Evolutionary conservation across 2,329 filamentous ascomycete genomes (phyloP).

Genomic region (Cercospora sp.): DNA sequence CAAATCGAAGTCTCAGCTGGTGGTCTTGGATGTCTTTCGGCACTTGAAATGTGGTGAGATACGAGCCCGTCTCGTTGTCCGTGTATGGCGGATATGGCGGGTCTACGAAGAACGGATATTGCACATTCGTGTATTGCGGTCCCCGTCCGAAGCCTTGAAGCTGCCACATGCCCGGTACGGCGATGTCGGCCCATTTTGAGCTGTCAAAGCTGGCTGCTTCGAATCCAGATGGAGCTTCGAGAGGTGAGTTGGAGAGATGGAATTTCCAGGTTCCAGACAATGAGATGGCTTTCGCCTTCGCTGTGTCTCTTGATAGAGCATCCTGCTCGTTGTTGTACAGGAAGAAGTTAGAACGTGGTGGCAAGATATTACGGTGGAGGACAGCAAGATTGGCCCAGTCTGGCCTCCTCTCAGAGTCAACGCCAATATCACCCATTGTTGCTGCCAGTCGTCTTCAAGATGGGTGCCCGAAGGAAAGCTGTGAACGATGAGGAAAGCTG

Average conservation of each 20-base stretch:
- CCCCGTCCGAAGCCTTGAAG: conserved; percentile 63
- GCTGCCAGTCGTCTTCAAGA: neutral
- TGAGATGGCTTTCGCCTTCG: conserved; percentile 36
- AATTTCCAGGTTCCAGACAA: conserved; percentile 45
- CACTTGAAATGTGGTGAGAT: conserved; percentile 57
- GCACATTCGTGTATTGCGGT: conserved; percentile 69
- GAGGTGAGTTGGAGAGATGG: conserved; percentile 40
- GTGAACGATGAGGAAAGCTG: neutral
- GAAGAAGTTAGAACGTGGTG: conserved; percentile 59
- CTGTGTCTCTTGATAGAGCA: conserved; percentile 47
- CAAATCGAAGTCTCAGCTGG: conserved; percentile 66
- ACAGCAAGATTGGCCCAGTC: conserved; percentile 64
- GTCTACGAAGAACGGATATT: conserved; percentile 59
- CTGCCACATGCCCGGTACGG: conserved; percentile 64
- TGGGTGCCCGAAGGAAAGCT: neutral
- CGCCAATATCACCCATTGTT: conserved; percentile 18
- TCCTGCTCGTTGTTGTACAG: conserved; percentile 53
- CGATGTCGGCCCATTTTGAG: conserved; percentile 53
- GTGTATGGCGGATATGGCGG: conserved; percentile 61
- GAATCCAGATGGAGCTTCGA: conserved; percentile 41
- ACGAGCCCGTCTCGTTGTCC: conserved; percentile 66
- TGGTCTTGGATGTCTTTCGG: conserved; percentile 48
- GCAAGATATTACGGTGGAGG: conserved; percentile 61
- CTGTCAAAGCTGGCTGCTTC: conserved; percentile 38
- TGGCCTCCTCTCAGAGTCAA: conserved; percentile 37